Evolutionary conservation across 1,284 basidiomycete species (phyloP), one percentile per base, ranked within the genome.

Genomic region (Leccinum ponderosum): DNA sequence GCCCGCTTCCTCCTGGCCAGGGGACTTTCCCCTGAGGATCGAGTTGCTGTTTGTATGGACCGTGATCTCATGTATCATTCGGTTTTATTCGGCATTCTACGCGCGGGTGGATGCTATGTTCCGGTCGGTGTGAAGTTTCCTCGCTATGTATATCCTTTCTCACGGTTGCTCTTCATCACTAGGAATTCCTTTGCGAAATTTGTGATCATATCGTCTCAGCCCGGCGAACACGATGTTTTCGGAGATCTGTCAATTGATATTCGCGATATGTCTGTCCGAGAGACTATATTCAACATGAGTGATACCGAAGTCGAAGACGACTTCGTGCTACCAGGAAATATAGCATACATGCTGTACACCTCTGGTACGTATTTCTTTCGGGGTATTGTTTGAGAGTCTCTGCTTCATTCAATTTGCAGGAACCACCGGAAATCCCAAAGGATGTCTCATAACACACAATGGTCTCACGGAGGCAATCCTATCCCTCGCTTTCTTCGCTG

Each of bases 361-460:
- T 83, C 82, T 60, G 82, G 81, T 83, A 55, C 5, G 29, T 51
- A 29, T 53, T 37, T 9, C 27, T 29, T 12, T 22, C 12, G 47
- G 20, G 9, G 6, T 37, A 27, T 25, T 54, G 17, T 56, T 44
- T 25, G 44, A 17, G 44, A 29, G 8, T 22, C 17, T 33, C 29
- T 63, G 6, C 53, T 53, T 58, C 25, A 60, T 22, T n/a, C 17
- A 33, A 22, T 15, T 52, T 42, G 17, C 39, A 83, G 81, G 82
- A 6, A 85, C 83, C 2, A 85, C 83, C 2, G 83, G 83, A 35
- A 81, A 76, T 48, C 83, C 83, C 1, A 85, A 85, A 65, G 83
- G 83, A n/a, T 85, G 83, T 66, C 69, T 85, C n/a, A 65, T 83
- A 35, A 82, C 80, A 12, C 78, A 84, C 61, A 61, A 69, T 11